Conservation (phyloP, 2,329 filamentous ascomycete genomes). For the Xylaria sp. region DNA sequence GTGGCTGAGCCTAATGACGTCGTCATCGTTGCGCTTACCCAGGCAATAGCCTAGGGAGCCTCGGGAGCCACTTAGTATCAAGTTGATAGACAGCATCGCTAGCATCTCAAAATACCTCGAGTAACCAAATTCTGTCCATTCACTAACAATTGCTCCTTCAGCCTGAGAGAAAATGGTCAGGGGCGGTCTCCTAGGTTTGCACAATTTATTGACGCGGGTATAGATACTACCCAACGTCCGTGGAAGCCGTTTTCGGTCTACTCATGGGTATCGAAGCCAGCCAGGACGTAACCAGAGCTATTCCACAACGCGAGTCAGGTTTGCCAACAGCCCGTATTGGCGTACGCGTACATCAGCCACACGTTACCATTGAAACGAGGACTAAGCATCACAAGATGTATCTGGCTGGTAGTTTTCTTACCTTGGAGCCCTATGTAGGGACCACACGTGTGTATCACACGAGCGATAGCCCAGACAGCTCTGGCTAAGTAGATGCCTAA, state of each 20-base stretch:
- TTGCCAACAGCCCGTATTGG: constrained; percentile 13
- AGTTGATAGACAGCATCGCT: neutral
- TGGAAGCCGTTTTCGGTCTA: neutral
- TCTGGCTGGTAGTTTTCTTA: neutral
- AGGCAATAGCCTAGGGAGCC: too few species aligned
- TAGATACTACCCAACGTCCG: neutral
- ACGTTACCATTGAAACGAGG: neutral
- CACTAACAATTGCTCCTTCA: neutral
- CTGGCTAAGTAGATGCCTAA: neutral
- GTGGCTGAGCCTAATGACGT: constrained; percentile 39
- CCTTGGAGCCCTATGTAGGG: neutral
- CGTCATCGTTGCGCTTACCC: constrained; percentile 23
- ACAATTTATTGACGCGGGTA: neutral
- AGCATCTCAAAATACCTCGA: neutral
- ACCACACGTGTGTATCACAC: neutral
- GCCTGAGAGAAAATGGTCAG: neutral
- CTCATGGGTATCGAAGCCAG: neutral
- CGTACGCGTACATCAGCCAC: neutral
- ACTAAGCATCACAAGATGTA: neutral
- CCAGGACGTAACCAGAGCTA: neutral
- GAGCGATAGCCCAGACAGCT: neutral
- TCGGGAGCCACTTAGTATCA: too few species aligned
- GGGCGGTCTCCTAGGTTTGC: neutral
- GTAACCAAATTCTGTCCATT: too few species aligned
- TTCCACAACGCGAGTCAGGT: constrained; percentile 13